Evolutionary conservation across 2,329 filamentous ascomycete species (phyloP), one percentile per base, ranked within the genome.

Genomic region (Emmonsiellopsis sp.): DNA sequence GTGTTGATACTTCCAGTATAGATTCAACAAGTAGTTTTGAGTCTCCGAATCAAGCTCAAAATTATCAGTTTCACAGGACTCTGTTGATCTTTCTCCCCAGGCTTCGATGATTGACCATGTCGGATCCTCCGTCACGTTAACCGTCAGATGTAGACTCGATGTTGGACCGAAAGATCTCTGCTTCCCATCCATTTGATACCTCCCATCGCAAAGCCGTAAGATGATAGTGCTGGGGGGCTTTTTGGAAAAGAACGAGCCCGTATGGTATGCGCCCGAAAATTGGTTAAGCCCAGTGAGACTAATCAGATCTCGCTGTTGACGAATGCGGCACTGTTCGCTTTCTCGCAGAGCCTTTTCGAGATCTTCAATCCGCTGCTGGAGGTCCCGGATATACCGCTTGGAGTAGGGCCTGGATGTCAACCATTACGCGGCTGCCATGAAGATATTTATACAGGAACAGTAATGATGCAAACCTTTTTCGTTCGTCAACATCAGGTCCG

Each of bases 381-480:
- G 50, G 16, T 59, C 51, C 35, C 54, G 52, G 38, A 59, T 55
- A 30, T 59, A 54, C 37, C 47, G 40, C 45, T 59, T 58, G 37
- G 57, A 58, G 2, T 52, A 53, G 9, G 57, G 57, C n/a, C 55
- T 54, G 31, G 11, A 31, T 16, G 35, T 40, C 35, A 49, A 49
- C n/a, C 30, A 37, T 49, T 41, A 49, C 5, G 30, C 7, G 35
- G 10, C 20, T 30, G 20, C 31, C 5, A 11, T 30, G 3, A 40
- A 40, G 20, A 30, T 7, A 38, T 38, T 38, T 16, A 40, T 32
- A 20, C 15, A 8, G 20, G 38, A 7, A 26, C 5, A 7, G 35
- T 15, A 16, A 26, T 26, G 3, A 16, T 15, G 34, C 47, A 40
- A 31, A 49, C 47, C 47, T 49, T 42, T 54, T 54, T 10, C 53